Conservation (phyloP, 2,329 filamentous ascomycete species). For the Dothideomycetes sp. region DNA sequence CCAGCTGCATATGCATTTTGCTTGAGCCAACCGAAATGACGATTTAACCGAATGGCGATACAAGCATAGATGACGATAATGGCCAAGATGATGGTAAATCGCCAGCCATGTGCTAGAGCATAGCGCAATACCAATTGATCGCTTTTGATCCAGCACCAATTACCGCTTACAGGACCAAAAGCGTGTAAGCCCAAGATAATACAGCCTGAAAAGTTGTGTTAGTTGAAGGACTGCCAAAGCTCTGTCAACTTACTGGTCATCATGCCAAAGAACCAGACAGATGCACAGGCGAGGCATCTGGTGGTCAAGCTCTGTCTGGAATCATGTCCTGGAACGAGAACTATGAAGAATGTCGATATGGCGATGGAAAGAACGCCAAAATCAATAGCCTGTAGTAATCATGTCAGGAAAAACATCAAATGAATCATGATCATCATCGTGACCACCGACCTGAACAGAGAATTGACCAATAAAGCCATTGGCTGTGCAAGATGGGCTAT, state of each 20-base stretch:
- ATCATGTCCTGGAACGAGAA: conserved; percentile 29
- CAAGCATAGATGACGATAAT: conserved; percentile 36
- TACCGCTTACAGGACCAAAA: conserved; percentile 35
- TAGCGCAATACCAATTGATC: conserved; percentile 35
- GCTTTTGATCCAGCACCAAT: conserved; percentile 41
- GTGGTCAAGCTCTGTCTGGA: conserved; percentile 25
- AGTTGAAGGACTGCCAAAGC: too few species aligned
- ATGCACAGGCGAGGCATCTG: conserved; percentile 27
- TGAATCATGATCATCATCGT: neutral
- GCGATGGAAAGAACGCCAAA: conserved; percentile 39
- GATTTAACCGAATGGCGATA: conserved; percentile 31
- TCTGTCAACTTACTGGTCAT: conserved; percentile 31
- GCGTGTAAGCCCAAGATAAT: conserved; percentile 24
- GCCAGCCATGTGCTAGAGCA: conserved; percentile 38
- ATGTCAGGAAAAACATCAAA: neutral
- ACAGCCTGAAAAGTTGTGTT: too few species aligned
- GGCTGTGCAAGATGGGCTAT: conserved; percentile 29
- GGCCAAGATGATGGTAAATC: conserved; percentile 34
- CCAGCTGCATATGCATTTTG: too few species aligned
- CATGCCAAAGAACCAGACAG: conserved; percentile 34
- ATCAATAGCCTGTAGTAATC: conserved; percentile 21
- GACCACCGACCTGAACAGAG: conserved; percentile 32
- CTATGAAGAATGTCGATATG: conserved; percentile 34
- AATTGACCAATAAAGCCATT: conserved; percentile 41
- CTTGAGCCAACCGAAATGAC: too few species aligned